Evolutionary conservation across 2,329 filamentous ascomycete genomes (phyloP), one percentile per base, ranked within the genome.

Genomic region (Fusarium vanettenii): DNA sequence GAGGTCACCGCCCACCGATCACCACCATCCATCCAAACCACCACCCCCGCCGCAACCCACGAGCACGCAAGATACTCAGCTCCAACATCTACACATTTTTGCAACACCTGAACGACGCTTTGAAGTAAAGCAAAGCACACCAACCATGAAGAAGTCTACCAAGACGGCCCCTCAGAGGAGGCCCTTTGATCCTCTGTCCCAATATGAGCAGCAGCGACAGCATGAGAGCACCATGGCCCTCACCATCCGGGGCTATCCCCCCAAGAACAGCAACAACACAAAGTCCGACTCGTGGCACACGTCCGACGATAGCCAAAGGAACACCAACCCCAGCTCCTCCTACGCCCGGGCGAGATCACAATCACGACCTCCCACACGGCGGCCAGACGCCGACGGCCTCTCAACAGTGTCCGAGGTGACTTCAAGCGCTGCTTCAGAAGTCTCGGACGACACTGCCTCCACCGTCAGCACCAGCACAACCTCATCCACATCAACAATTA

Each of bases 381-480:
- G 60, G 35, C 74, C 67, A 66, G 77, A 77, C 48, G 31, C 71
- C 31, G 76, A 78, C 43, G 61, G 60, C 1, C 69, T 79, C 27
- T 79, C 78, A n/a, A 78, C 78, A 33, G 78, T 79, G 20, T 78
- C 78, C 4, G 78, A 79, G 64, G 71, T 64, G 5, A 25, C 52
- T 20, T 70, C 73, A 33, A 45, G 62, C 59, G 68, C 69, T 9
- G 18, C 62, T 18, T 72, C 74, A 25, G 69, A 72, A 5, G 22
- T 33, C 18, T 66, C 66, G 37, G 57, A 70, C 43, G 39, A 62
- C 29, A 60, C 68, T 18, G 22, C 63, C 27, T 68, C 71, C 4
- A 63, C 69, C 29, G 57, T 66, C 39, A 52, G 56, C 55, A 52
- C 72, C 29, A 52, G 39, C 43, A 50, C 59, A 33, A 43, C 33